Conservation (phyloP, 176 grass and related monocot species). For the Triticum dicoccoides region DNA sequence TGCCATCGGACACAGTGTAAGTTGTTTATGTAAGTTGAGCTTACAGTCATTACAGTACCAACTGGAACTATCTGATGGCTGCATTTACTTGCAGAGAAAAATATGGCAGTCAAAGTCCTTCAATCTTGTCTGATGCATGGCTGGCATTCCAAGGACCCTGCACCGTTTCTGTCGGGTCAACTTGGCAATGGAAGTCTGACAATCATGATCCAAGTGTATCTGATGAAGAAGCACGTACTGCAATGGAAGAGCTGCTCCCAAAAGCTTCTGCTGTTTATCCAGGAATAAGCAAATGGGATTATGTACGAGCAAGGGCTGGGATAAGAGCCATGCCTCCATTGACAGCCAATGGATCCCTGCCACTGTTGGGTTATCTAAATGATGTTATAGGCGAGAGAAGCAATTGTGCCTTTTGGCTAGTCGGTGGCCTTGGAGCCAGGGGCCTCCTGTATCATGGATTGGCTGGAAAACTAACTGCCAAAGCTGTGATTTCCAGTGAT, state of each 20-base stretch:
- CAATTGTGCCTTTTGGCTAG: constrained; percentile 68
- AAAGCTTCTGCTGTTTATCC: constrained; percentile 82
- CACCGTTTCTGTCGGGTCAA: constrained; percentile 67
- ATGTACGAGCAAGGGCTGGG: constrained; percentile 66
- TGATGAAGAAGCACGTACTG: constrained; percentile 62
- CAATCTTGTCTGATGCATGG: constrained; percentile 90
- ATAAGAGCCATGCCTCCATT: constrained; percentile 88
- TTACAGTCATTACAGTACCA: neutral
- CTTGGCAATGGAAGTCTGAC: constrained; percentile 86
- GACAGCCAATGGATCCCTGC: constrained; percentile 72
- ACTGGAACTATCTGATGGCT: constrained; percentile 7
- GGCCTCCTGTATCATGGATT: constrained; percentile 95
- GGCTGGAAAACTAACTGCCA: constrained; percentile 77
- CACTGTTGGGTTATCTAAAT: constrained; percentile 80
- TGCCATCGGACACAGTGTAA: constrained; percentile 58
- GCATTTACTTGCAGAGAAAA: constrained; percentile 47
- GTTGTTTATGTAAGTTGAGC: constrained; percentile 9
- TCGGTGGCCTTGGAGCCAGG: constrained; percentile 86
- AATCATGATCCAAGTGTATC: constrained; percentile 52
- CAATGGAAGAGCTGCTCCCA: constrained; percentile 67
- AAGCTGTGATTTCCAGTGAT: constrained; percentile 64
- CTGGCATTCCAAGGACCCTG: constrained; percentile 76
- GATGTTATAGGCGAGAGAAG: constrained; percentile 41
- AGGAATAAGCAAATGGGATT: constrained; percentile 67
- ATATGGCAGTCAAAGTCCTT: constrained; percentile 64